Base-by-base conservation (phyloP, 441 rosid genomes). In the Euphorbia schlechtendalii region DNA sequence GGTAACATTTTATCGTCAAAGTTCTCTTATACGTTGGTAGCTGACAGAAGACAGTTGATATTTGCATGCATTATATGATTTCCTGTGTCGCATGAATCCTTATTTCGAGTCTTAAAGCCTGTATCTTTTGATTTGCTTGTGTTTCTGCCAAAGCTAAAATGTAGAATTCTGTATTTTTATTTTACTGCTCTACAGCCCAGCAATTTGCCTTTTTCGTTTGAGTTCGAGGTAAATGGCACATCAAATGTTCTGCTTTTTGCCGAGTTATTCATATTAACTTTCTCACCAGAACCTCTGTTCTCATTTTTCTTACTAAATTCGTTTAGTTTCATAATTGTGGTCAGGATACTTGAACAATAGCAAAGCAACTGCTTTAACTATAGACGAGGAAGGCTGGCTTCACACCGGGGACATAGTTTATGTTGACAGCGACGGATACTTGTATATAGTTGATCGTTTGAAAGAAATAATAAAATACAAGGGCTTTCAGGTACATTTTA, bases 381-480 rank as follows among this genome's bases (percentile, higher is more conserved):
- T 88, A 20, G 84, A 88, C 55, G 77, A 75, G 70, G 88, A 85
- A 59, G 83, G 84, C 73, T 92, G 98, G 98, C 81, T 92, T 56
- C 92, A 76, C 56, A 90, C 97, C 15, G 98, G 98, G 15, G 96
- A 92, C 74, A 82, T 92, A 48, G 89, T 82, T 67, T 84, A 80
- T 69, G 75, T 85, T 46, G 94, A 90, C 67, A 73, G 67, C 43
- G 96, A 90, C 71, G 98, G 97, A 36, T 90, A 78, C 75, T 66
- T 92, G 57, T 70, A 75, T 67, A 63, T 92, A 51, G 71, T 80
- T 49, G 97, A 83, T 72, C 96, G 97, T 46, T 65, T 90, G 43
- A 92, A 92, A 71, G 98, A 92, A 83, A 76, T 84, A 8, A 86
- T 92, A 57, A 92, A 90, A 75, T 92, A 83, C 86, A 92, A 81